Evolutionary conservation across 2,329 filamentous ascomycete species (phyloP), one percentile per base, ranked within the genome.

Genomic region (Byssoonygena ceratinophila): DNA sequence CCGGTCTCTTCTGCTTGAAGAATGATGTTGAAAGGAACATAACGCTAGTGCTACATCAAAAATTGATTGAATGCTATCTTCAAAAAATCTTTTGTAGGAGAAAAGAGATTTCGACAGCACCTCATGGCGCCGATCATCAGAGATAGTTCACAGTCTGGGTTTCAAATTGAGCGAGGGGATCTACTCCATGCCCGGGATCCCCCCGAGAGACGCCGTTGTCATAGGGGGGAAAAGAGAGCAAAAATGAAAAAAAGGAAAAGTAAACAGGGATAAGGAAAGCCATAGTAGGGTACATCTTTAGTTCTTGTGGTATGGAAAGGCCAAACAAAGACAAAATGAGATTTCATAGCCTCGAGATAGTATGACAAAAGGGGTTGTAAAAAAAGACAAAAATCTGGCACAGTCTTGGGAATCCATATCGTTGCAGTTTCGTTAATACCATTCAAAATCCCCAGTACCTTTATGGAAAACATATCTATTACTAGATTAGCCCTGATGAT

Each of bases 371-470:
- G 23, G 18, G 29, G 18, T 3, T 1, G 7, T 4, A 9, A 16
- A n/a, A 11, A 16, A 27, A 27, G n/a, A 23, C 20, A 41, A 3
- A 41, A n/a, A 36, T 36, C 9, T 12, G 5, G 27, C 27, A 31
- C 11, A 11, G 6, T 32, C 22, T 25, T 36, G 45, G 18, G 32
- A 9, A 22, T 29, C 18, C 27, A 25, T 43, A 34, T 29, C 8
- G 16, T 50, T 16, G 16, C 22, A 27, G 36, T 16, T 43, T 23
- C 27, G 18, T 48, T 52, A 60, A 51, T 51, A 98, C 92, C 92
- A 98, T 71, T 98, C 92, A 61, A 96, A 97, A 72, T 97, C 92
- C 63, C 92, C 92, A 43, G 85, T 89, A 22, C 90, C 92, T 72
- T 97, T 97, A 76, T 95, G 89, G 74, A 98, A 98, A 59, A 98